Evolutionary conservation across 177 flowering plant genomes (phyloP).

Genomic region (Vitis hybrid): DNA sequence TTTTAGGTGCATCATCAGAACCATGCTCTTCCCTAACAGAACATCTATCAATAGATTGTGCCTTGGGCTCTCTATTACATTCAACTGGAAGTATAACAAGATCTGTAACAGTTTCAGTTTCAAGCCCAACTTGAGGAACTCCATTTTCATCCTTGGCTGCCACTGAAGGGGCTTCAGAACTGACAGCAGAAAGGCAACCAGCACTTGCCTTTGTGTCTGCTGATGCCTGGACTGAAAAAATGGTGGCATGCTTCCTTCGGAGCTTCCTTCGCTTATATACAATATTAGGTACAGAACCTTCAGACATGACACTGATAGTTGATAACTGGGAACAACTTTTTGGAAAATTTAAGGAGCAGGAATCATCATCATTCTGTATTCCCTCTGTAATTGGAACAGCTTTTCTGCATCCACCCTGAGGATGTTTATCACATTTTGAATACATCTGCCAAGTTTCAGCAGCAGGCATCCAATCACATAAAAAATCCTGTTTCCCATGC

Average conservation of each 20-base stretch:
- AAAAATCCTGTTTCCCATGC: conserved; percentile 28
- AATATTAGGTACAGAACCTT: conserved; percentile 31
- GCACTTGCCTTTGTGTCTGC: conserved; percentile 26
- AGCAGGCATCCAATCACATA: conserved; percentile 38
- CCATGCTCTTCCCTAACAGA: conserved; percentile 21
- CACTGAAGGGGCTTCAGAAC: conserved; percentile 32
- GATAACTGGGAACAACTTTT: conserved; percentile 25
- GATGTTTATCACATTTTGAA: conserved; percentile 26
- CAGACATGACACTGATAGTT: conserved; percentile 35
- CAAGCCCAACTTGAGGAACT: conserved; percentile 18
- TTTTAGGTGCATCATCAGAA: conserved; percentile 19
- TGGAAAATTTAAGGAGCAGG: conserved; percentile 16
- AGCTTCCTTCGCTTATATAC: conserved; percentile 61
- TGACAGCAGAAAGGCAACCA: conserved; percentile 29
- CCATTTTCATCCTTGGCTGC: conserved; percentile 14
- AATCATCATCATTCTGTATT: conserved; percentile 17
- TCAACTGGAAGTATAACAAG: conserved; percentile 16
- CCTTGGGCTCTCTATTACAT: conserved; percentile 18
- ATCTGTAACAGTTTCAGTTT: conserved; percentile 16
- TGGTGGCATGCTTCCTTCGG: conserved; percentile 22
- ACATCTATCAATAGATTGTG: conserved; percentile 22
- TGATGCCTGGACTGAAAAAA: conserved; percentile 12
- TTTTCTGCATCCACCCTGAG: conserved; percentile 24
- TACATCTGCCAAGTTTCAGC: conserved; percentile 41
- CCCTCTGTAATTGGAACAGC: conserved; percentile 18